Percentiles rank a stretch among this genome's conserved stretches.
These are phyloP conservation scores for Ambrosia artemisiifolia DNA, from an alignment of 129 eudicot species.

Conservation along the genomic window DNA sequence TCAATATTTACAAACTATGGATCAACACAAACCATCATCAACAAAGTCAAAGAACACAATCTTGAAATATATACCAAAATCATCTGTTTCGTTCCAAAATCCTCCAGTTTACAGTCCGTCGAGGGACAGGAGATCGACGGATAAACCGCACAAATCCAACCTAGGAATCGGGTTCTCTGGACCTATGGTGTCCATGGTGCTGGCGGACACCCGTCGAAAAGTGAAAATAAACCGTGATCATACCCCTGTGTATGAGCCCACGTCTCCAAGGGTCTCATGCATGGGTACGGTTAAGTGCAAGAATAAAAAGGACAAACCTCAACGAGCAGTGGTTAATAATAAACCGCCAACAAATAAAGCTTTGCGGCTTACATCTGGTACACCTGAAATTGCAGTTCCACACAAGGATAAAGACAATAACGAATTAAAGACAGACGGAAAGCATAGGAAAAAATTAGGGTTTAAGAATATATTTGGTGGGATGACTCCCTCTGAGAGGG, in stretches of 20 bases:
- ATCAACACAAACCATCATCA: constrained; percentile 29
- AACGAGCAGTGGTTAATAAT: not conserved
- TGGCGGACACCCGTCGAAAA: constrained; percentile 51
- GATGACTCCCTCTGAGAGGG: not conserved
- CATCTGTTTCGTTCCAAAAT: constrained; percentile 47
- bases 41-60: constrained; percentile 49
- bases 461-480: constrained; percentile 28
- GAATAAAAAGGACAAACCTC: constrained; percentile 27
- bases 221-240: constrained; percentile 31
- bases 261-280: constrained; percentile 75
- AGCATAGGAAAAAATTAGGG: constrained; percentile 32
- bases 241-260: constrained; percentile 49
- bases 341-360: not conserved
- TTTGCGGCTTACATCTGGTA: not conserved
- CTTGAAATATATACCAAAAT: constrained; percentile 56
- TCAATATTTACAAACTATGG: constrained; percentile 14
- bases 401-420: not conserved
- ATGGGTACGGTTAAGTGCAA: constrained; percentile 82
- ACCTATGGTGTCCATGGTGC: constrained; percentile 44
- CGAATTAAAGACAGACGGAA: not conserved
- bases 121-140: constrained; percentile 31
- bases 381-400: not conserved
- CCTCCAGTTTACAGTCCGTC: constrained; percentile 49
- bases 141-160: constrained; percentile 37
- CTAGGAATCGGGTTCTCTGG: constrained; percentile 57